A percentile compares a stretch with the other conserved stretches of the same genome.
Evolutionary conservation across 2,329 filamentous ascomycete genomes (phyloP).

Genomic region (Claviceps maximensis): DNA sequence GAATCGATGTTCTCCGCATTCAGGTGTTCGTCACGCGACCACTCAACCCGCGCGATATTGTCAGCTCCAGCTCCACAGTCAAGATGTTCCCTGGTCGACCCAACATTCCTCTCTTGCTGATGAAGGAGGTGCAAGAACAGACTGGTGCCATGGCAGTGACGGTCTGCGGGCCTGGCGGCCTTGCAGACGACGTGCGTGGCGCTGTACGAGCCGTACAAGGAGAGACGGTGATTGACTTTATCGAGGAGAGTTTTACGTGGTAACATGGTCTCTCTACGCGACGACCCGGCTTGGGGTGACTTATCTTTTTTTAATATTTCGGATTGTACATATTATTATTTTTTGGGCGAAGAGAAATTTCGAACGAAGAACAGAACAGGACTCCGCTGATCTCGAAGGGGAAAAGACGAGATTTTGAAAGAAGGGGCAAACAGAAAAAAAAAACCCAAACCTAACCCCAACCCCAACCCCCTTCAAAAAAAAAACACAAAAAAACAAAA

Average conservation of each 20-base stretch:
- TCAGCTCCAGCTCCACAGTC: conserved; percentile 63
- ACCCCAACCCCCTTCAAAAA: too few relatives aligned
- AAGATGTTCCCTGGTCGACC: conserved; percentile 88
- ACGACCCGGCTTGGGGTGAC: neutral
- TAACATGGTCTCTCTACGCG: conserved; percentile 16
- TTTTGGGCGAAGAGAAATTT: neutral
- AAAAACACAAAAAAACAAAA: too few relatives aligned
- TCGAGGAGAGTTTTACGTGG: conserved; percentile 67
- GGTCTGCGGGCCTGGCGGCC: conserved; percentile 61
- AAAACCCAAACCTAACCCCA: too few relatives aligned
- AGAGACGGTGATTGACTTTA: conserved; percentile 54
- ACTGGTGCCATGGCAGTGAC: conserved; percentile 81
- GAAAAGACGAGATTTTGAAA: too few relatives aligned
- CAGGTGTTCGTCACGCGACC: conserved; percentile 85
- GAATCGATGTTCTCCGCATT: conserved; percentile 72
- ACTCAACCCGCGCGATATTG: conserved; percentile 68
- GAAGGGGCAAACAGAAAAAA: too few relatives aligned
- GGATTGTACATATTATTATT: neutral
- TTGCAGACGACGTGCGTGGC: conserved; percentile 63
- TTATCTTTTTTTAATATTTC: neutral
- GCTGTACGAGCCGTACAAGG: conserved; percentile 53
- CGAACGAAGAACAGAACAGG: neutral
- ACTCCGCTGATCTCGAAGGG: neutral
- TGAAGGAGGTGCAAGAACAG: conserved; percentile 69
- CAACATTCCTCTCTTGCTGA: conserved; percentile 65